phyloP scores from a whole-genome alignment of 1,139 yeast genomes.

The Saccharomyces pastorianus region DNA sequence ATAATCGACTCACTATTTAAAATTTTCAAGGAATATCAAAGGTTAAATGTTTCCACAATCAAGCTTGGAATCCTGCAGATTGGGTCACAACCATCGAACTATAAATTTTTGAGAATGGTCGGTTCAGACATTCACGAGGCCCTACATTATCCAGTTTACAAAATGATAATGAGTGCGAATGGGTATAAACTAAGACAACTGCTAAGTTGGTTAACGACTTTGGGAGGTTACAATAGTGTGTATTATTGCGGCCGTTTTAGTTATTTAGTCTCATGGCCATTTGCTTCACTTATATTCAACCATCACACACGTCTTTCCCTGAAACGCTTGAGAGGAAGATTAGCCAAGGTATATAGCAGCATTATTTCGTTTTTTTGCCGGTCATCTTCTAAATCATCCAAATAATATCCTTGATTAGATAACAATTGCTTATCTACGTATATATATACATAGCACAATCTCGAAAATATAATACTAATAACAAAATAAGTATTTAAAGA shows the following conservation, averaged over 20 bases:
- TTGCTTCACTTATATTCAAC: slow-evolving; percentile 1
- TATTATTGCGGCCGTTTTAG: slow-evolving; percentile 20
- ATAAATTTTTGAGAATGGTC: slow-evolving; percentile 21
- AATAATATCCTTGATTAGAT: background rate
- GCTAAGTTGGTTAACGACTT: slow-evolving; percentile 10
- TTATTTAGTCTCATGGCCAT: slow-evolving; percentile 10
- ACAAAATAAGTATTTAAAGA: background rate
- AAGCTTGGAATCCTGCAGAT: slow-evolving; percentile 27
- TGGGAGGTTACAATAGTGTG: slow-evolving; percentile 10
- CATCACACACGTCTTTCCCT: background rate
- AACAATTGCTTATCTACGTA: background rate
- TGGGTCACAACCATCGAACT: slow-evolving; percentile 30
- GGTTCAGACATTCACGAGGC: slow-evolving; percentile 23
- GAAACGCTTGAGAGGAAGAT: background rate
- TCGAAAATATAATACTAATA: too few relatives aligned
- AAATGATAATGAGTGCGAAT: slow-evolving; percentile 20
- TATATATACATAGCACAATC: background rate
- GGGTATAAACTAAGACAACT: slow-evolving; percentile 16
- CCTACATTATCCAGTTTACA: slow-evolving; percentile 24
- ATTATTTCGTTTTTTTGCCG: background rate
- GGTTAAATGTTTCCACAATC: slow-evolving; percentile 17
- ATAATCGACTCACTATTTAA: slow-evolving; percentile 20
- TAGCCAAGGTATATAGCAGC: background rate
- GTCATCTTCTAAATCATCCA: background rate
- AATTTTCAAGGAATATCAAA: slow-evolving; percentile 13